A percentile compares a stretch with the other conserved stretches of the same genome.
Evolutionary conservation across 2,329 filamentous ascomycete genomes (phyloP).

Genomic region (Diplocarpon mali): DNA sequence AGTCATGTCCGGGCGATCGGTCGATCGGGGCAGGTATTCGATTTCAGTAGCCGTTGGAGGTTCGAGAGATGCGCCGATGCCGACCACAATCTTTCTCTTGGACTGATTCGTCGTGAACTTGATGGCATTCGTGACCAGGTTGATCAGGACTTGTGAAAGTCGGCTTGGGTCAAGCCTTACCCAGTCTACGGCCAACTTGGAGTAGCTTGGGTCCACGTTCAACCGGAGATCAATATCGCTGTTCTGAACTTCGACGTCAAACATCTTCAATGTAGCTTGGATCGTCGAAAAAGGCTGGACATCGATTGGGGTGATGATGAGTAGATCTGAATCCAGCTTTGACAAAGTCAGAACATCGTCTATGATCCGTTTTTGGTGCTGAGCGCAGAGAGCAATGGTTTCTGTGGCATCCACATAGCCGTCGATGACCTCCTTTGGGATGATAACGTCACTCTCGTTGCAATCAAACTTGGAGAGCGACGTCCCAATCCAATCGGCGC

Average conservation of each 20-base stretch:
- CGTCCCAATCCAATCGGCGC: slow-evolving; percentile 56
- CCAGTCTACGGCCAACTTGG: slow-evolving; percentile 47
- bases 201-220: slow-evolving; percentile 50
- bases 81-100: slow-evolving; percentile 42
- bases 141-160: slow-evolving; percentile 69
- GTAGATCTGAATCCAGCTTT: slow-evolving; percentile 63
- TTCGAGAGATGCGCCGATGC: slow-evolving; percentile 14
- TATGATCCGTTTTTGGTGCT: slow-evolving; percentile 68
- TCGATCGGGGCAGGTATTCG: slow-evolving; percentile 20
- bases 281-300: slow-evolving; percentile 39
- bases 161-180: slow-evolving; percentile 61
- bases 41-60: slow-evolving; percentile 8
- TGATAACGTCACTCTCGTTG: slow-evolving; percentile 23
- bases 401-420: slow-evolving; percentile 62
- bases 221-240: slow-evolving; percentile 58
- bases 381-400: slow-evolving; percentile 64
- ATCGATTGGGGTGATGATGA: slow-evolving; percentile 51
- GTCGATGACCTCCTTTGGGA: slow-evolving; percentile 36
- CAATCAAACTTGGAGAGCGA: slow-evolving; percentile 31
- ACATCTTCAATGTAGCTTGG: slow-evolving; percentile 63
- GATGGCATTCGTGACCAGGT: slow-evolving; percentile 69
- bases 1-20: slow-evolving; percentile 19
- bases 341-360: slow-evolving; percentile 63
- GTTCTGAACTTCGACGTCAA: slow-evolving; percentile 61
- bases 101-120: slow-evolving; percentile 64